These are phyloP conservation scores for Kregervanrija pseudodelftensis DNA, from an alignment of 805 yeast genomes.

Conservation along the genomic window DNA sequence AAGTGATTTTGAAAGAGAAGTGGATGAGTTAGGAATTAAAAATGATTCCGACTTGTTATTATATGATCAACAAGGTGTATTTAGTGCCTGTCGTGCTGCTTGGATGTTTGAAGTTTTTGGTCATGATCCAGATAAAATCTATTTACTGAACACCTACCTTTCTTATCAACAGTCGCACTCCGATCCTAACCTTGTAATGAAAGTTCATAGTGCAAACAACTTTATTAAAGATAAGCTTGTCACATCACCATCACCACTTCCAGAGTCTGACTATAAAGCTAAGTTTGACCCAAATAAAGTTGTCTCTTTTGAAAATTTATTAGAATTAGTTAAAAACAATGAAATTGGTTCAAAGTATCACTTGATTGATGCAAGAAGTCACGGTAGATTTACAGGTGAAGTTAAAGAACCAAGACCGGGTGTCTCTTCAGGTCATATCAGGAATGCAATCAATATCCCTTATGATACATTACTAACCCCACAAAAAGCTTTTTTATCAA, in stretches of 20 bases:
- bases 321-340: slow-evolving; percentile 46
- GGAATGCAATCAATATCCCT: slow-evolving; percentile 73
- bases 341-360: slow-evolving; percentile 39
- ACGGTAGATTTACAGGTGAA: slow-evolving; percentile 66
- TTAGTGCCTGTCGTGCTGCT: slow-evolving; percentile 85
- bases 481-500: slow-evolving; percentile 40
- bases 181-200: slow-evolving; percentile 19
- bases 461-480: slow-evolving; percentile 53
- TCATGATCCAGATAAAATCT: slow-evolving; percentile 48
- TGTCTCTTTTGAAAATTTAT: slow-evolving; percentile 59
- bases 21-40: slow-evolving; percentile 49
- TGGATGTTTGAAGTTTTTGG: slow-evolving; percentile 85
- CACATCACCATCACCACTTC: slow-evolving; percentile 17
- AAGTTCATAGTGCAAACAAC: slow-evolving; percentile 16
- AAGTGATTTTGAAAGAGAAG: slow-evolving; percentile 44
- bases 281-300: slow-evolving; percentile 41
- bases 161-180: slow-evolving; percentile 19
- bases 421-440: slow-evolving; percentile 82
- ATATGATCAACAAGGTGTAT: slow-evolving; percentile 80
- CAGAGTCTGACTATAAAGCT: slow-evolving; percentile 28
- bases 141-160: slow-evolving; percentile 62
- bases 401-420: slow-evolving; percentile 90
- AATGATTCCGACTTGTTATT: slow-evolving; percentile 60
- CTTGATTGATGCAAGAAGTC: slow-evolving; percentile 77
- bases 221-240: slow-evolving; percentile 16